Percentiles rank a stretch among this genome's conserved stretches.
These are phyloP conservation scores for Endotrypanum monterogeii DNA, from an alignment of 208 protist species.

Conservation along the genomic window DNA sequence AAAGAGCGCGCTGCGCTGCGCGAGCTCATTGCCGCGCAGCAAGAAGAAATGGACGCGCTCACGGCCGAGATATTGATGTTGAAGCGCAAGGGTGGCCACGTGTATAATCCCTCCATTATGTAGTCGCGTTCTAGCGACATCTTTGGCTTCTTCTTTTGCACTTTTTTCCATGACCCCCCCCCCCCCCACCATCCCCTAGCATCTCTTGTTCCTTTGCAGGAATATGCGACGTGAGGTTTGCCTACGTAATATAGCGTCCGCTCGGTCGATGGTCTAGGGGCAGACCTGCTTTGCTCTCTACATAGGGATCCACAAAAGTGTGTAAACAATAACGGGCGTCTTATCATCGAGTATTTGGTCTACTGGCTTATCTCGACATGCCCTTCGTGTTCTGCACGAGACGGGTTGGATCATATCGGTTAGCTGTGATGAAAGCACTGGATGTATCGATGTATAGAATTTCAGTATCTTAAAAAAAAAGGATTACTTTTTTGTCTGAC, in stretches of 20 bases:
- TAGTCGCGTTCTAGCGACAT: conserved; percentile 3
- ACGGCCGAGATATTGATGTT: conserved; percentile 93
- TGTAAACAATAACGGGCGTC: neutral
- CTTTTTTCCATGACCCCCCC: neutral
- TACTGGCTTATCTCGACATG: neutral
- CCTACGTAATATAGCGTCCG: too few species aligned
- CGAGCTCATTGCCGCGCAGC: conserved; percentile 88
- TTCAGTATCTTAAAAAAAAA: neutral
- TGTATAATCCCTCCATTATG: conserved; percentile 72
- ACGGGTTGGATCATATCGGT: neutral
- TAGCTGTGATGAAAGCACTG: neutral
- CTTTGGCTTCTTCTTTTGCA: neutral
- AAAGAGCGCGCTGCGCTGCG: conserved; percentile 79
- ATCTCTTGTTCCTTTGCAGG: too few species aligned
- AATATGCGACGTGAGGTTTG: neutral
- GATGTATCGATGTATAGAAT: conserved; percentile 3
- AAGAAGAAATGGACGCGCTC: conserved; percentile 94
- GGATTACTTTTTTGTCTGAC: neutral
- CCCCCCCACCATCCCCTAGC: too few species aligned
- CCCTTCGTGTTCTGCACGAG: neutral
- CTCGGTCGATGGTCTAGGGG: neutral
- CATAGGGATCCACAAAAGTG: neutral
- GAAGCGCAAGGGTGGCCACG: conserved; percentile 92
- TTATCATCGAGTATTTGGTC: neutral
- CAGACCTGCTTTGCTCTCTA: neutral